phyloP scores from a whole-genome alignment of 352 stramenopile genomes.

The Blastocystis sp. region DNA sequence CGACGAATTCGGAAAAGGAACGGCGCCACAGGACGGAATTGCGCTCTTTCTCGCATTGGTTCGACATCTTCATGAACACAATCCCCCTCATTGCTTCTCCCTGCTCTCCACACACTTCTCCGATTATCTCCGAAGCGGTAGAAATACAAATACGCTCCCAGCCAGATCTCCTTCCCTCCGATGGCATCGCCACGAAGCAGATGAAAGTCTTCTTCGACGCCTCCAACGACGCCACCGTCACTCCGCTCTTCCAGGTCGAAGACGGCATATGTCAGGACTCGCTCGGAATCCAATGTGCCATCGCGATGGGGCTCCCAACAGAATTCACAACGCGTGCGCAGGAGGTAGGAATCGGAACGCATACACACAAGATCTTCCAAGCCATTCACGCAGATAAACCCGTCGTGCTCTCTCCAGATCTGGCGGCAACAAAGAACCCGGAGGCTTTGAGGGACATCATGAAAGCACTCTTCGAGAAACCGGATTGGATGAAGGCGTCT shows the following conservation, averaged over 20 bases:
- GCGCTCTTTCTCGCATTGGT: constrained; percentile 14
- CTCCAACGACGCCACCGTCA: background rate
- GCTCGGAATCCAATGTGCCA: constrained; percentile 21
- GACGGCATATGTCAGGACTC: constrained; percentile 41
- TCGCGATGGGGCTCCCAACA: background rate
- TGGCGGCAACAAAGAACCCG: background rate
- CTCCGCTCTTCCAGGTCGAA: constrained; percentile 24
- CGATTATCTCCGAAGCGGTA: constrained; percentile 14
- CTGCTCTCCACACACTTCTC: constrained; percentile 51
- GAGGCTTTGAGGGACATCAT: background rate
- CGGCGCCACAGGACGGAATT: constrained; percentile 30
- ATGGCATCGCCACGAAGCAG: background rate
- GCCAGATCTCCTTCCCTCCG: background rate
- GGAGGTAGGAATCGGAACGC: background rate
- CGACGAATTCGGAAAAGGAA: constrained; percentile 48
- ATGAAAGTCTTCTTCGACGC: constrained; percentile 41
- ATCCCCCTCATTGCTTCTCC: background rate
- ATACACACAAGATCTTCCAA: constrained; percentile 16
- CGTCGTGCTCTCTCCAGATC: background rate
- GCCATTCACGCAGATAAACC: constrained; percentile 31
- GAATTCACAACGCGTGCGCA: constrained; percentile 12
- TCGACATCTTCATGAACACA: background rate
- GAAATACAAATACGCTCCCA: too few species aligned
- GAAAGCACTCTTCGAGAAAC: constrained; percentile 11
- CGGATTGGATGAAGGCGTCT: constrained; percentile 24